phyloP scores from a whole-genome alignment of 257 asterid genomes.

The Nemophila menziesii region DNA sequence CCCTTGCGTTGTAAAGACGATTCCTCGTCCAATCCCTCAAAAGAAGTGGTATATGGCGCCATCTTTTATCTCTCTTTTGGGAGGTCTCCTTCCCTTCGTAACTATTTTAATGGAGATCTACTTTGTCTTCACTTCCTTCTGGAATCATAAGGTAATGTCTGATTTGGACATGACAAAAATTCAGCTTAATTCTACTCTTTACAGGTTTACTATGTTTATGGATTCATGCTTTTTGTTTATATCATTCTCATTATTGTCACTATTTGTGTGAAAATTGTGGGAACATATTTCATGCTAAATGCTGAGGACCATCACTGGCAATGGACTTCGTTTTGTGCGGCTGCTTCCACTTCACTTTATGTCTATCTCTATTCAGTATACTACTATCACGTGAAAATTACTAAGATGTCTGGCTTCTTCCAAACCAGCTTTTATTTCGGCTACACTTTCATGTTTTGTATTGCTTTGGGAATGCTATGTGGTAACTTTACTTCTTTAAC shows the following conservation, averaged over 20 bases:
- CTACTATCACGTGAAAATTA: conserved; percentile 60
- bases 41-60: conserved; percentile 82
- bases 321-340: conserved; percentile 78
- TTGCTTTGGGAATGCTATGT: conserved; percentile 67
- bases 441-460: conserved; percentile 74
- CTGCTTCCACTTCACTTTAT: conserved; percentile 71
- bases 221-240: conserved; percentile 77
- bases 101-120: conserved; percentile 86
- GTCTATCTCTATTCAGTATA: conserved; percentile 63
- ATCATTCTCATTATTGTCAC: conserved; percentile 72
- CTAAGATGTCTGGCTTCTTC: conserved; percentile 81
- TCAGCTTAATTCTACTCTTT: conserved; percentile 9
- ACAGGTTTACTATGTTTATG: conserved; percentile 80
- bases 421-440: conserved; percentile 89
- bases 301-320: conserved; percentile 89
- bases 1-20: conserved; percentile 84
- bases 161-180: neutral
- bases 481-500: conserved; percentile 27
- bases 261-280: conserved; percentile 76
- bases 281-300: conserved; percentile 80
- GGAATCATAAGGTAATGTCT: conserved; percentile 69
- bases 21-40: conserved; percentile 83
- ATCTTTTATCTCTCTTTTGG: conserved; percentile 64
- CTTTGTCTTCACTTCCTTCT: conserved; percentile 86
- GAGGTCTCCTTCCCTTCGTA: conserved; percentile 81